phyloP scores from a whole-genome alignment of 192 early-diverging fungal genomes.

The Backusella parvicylindrica region DNA sequence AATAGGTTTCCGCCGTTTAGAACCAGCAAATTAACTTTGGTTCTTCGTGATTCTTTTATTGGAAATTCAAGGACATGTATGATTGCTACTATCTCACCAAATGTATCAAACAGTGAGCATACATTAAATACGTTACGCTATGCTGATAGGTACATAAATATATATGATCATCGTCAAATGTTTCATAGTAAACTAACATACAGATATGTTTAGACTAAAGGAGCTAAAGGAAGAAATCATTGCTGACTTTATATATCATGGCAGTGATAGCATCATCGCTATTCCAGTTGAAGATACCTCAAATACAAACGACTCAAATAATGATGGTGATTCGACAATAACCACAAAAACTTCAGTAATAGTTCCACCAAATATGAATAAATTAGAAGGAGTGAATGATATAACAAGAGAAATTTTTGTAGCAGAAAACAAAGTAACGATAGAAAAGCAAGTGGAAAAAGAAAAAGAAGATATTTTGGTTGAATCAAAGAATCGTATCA shows the following conservation, averaged over 20 bases:
- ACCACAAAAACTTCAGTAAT: not conserved
- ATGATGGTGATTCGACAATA: not conserved
- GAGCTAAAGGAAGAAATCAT: conserved; percentile 19
- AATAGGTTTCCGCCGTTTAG: conserved; percentile 94
- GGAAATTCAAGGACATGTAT: conserved; percentile 97
- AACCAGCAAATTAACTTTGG: conserved; percentile 88
- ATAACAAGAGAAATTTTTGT: not conserved
- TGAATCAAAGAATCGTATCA: not conserved
- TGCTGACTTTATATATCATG: not conserved
- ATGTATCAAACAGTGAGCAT: conserved; percentile 89
- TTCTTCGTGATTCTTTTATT: conserved; percentile 95
- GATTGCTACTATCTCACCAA: conserved; percentile 96
- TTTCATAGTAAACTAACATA: not conserved
- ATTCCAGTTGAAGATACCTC: not conserved
- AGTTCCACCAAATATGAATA: not conserved
- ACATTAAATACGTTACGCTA: conserved; percentile 98
- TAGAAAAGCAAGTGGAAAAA: not conserved
- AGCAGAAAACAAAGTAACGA: not conserved
- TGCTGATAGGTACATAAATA: conserved; percentile 77
- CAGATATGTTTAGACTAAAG: not conserved
- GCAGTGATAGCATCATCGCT: not conserved
- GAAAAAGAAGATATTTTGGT: not conserved
- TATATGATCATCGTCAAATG: too few species aligned
- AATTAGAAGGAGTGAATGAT: not conserved
- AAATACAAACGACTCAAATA: not conserved